These are phyloP conservation scores for Rosa persica DNA, from an alignment of 306 rosid genomes.

Conservation along the genomic window DNA sequence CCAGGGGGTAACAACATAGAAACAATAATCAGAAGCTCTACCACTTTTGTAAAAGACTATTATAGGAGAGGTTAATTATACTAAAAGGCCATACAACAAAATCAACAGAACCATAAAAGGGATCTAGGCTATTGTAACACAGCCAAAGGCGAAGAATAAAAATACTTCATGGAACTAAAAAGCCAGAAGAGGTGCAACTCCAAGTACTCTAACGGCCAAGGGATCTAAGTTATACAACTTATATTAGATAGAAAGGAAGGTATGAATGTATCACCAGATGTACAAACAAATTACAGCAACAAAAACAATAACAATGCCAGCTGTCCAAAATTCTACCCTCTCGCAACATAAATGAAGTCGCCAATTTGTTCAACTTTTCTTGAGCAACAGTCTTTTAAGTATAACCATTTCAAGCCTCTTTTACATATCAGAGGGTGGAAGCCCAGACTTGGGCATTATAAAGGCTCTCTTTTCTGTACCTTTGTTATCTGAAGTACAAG, in stretches of 20 bases:
- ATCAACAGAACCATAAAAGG: conserved; percentile 9
- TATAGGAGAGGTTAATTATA: neutral
- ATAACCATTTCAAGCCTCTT: neutral
- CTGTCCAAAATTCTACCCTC: neutral
- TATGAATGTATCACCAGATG: neutral
- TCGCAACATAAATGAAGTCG: neutral
- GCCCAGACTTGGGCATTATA: conserved; percentile 4
- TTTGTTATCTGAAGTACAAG: neutral
- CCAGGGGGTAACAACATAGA: conserved; percentile 23
- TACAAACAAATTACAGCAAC: neutral
- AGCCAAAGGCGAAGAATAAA: neutral
- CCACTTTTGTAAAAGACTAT: conserved; percentile 1
- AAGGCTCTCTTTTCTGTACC: no score
- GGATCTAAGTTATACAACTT: neutral
- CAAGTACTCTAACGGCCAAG: neutral
- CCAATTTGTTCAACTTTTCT: neutral
- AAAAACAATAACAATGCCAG: neutral
- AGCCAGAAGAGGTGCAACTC: neutral
- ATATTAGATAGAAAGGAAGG: neutral
- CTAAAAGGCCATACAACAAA: conserved; percentile 9
- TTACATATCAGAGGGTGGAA: conserved; percentile 8
- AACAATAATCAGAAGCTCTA: conserved; percentile 24
- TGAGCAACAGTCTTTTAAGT: neutral
- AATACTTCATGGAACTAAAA: neutral
- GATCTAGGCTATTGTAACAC: conserved; percentile 9